These are phyloP conservation scores for Monosporascus sp. DNA, from an alignment of 2,329 filamentous ascomycete species.

Conservation along the genomic window DNA sequence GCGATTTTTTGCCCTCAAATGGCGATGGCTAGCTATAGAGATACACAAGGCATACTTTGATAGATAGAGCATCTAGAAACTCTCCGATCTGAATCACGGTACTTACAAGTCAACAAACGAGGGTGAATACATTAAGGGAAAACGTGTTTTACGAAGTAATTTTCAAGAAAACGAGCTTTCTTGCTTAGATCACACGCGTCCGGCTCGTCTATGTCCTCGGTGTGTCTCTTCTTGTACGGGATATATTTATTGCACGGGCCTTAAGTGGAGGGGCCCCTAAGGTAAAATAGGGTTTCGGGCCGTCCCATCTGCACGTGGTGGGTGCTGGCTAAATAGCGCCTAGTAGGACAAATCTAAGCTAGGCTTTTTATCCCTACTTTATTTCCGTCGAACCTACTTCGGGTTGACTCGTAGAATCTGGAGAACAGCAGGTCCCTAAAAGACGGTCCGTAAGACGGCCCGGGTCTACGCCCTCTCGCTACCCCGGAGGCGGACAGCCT, in stretches of 20 bases:
- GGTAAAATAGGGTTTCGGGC: neutral
- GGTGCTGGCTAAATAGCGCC: too few species aligned
- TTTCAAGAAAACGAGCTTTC: neutral
- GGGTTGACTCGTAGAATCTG: neutral
- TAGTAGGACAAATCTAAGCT: too few species aligned
- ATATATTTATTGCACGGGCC: neutral
- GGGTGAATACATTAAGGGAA: too few species aligned
- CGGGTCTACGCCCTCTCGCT: constrained; percentile 76
- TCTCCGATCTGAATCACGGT: neutral
- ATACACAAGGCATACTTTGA: neutral
- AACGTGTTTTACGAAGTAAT: too few species aligned
- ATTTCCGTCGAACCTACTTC: neutral
- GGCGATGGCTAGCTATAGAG: neutral
- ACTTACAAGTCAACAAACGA: too few species aligned
- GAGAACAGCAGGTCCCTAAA: too few species aligned
- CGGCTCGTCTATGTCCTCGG: neutral
- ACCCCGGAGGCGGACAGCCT: constrained; percentile 87
- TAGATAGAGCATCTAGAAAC: neutral
- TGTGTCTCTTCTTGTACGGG: neutral
- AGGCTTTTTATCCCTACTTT: neutral
- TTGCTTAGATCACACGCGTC: neutral
- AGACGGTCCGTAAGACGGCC: neutral
- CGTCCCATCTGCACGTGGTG: neutral
- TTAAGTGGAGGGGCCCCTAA: neutral
- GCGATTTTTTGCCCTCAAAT: too few species aligned